Base-by-base conservation (phyloP, 1,284 basidiomycete genomes). In the Paramarasmius palmivorus region DNA sequence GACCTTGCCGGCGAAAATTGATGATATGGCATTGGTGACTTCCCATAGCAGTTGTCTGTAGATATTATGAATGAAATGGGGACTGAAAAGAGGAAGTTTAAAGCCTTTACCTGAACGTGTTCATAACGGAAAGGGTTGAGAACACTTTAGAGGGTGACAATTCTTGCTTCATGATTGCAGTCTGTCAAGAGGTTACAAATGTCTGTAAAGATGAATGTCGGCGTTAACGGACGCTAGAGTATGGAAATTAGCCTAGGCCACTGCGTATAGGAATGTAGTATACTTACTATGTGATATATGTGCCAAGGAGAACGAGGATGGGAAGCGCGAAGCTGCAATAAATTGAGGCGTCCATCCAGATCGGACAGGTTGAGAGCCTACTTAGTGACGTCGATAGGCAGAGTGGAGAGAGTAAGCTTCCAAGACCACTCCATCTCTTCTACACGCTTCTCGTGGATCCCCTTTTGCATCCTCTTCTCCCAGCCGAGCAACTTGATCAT, bases 401-500 rank as follows among this genome's bases (percentile, higher is more conserved):
- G 63, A 41, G 65, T 69, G 58, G 66, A 47, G 74, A 73, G 52
- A 73, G 75, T 42, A 62, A 65, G 77, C 61, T 68, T 76, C 65
- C 69, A 74, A 26, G 82, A 61, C 61, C 69, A 77, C 0, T 59
- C 57, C 12, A 90, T 66, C 67, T 90, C 87, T 3, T 75, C 73
- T 51, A 84, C 80, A 26, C 81, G 69, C 71, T 78, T 81, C n/a
- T 73, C 73, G 34, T 73, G 67, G 23, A 88, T 75, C 29, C 74
- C 70, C 15, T 73, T 65, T 36, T 75, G 72, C 68, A 84, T 79
- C 56, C 78, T 76, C n/a, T 66, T 68, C 60, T 88, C 85, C 86
- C 86, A 88, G 2, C 82, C 87, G 59, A 90, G 89, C 59, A 88
- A 76, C 67, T 90, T 90, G 65, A 86, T 71, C 78, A 86, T 86